Percentiles rank a stretch among this genome's conserved stretches.
phyloP scores from a whole-genome alignment of 148 eudicot genomes.

The Spergularia marina region DNA sequence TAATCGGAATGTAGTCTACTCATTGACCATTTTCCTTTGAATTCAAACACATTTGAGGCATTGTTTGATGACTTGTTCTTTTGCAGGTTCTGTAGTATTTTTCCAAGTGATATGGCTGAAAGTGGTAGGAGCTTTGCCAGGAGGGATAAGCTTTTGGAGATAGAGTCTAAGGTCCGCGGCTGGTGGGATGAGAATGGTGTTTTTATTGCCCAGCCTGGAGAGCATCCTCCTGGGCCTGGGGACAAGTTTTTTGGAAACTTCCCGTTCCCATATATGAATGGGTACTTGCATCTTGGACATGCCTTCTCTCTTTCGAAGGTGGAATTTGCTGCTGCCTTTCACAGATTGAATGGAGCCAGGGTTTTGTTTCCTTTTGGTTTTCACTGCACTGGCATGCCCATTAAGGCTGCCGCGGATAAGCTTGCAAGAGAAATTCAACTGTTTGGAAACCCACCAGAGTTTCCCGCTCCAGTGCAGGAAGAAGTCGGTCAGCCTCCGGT shows the following conservation, averaged over 20 bases:
- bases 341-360: constrained; percentile 80
- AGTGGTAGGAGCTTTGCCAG: constrained; percentile 62
- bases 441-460: constrained; percentile 83
- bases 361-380: constrained; percentile 89
- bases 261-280: constrained; percentile 97
- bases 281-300: constrained; percentile 83
- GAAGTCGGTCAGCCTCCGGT: constrained; percentile 29
- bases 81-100: constrained; percentile 40
- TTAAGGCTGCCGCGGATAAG: constrained; percentile 91
- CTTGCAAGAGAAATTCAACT: constrained; percentile 60
- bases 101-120: constrained; percentile 41
- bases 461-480: constrained; percentile 55
- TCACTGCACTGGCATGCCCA: constrained; percentile 96
- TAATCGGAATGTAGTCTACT: too few species aligned
- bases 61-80: neutral
- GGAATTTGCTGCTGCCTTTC: constrained; percentile 85
- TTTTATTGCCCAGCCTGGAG: constrained; percentile 56
- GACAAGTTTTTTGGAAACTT: constrained; percentile 90
- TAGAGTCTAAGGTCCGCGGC: constrained; percentile 50
- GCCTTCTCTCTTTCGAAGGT: constrained; percentile 89
- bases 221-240: constrained; percentile 52
- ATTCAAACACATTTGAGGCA: too few species aligned
- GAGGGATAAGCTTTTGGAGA: constrained; percentile 69
- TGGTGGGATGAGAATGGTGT: constrained; percentile 70
- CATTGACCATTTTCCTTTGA: neutral